These are phyloP conservation scores for Pythium volutum DNA, from an alignment of 352 stramenopile species.

Conservation along the genomic window DNA sequence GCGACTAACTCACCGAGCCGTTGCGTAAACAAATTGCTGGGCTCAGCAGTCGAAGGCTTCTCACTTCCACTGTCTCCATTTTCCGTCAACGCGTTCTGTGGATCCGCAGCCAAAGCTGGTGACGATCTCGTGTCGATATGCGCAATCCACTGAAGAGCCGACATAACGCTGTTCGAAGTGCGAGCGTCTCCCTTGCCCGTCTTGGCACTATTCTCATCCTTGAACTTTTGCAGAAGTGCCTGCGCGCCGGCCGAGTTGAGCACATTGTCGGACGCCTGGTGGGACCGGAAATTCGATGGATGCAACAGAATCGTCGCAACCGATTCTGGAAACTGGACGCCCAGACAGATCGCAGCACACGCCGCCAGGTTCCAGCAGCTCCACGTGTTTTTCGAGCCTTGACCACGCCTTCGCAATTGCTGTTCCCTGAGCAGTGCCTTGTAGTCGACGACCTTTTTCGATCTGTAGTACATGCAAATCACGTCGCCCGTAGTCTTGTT, in stretches of 20 bases:
- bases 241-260: conserved; percentile 71
- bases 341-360: conserved; percentile 76
- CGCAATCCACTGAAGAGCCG: conserved; percentile 28
- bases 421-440: conserved; percentile 92
- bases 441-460: conserved; percentile 97
- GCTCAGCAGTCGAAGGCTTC: conserved; percentile 10
- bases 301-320: conserved; percentile 73
- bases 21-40: conserved; percentile 53
- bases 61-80: neutral
- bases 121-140: conserved; percentile 13
- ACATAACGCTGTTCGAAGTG: neutral
- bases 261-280: conserved; percentile 85
- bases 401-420: conserved; percentile 75
- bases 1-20: conserved; percentile 54
- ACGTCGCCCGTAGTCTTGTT: conserved; percentile 98
- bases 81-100: conserved; percentile 21
- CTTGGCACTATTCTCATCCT: conserved; percentile 5
- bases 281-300: conserved; percentile 79
- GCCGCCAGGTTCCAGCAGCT: conserved; percentile 87
- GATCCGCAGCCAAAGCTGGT: neutral
- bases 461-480: conserved; percentile 98
- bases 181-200: neutral
- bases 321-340: conserved; percentile 72
- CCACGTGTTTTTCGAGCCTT: conserved; percentile 87
- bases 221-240: conserved; percentile 33